Percentiles rank a stretch among this genome's conserved stretches.
Conservation (phyloP, 1,139 yeast species). For the Blastobotrys serpentis region DNA sequence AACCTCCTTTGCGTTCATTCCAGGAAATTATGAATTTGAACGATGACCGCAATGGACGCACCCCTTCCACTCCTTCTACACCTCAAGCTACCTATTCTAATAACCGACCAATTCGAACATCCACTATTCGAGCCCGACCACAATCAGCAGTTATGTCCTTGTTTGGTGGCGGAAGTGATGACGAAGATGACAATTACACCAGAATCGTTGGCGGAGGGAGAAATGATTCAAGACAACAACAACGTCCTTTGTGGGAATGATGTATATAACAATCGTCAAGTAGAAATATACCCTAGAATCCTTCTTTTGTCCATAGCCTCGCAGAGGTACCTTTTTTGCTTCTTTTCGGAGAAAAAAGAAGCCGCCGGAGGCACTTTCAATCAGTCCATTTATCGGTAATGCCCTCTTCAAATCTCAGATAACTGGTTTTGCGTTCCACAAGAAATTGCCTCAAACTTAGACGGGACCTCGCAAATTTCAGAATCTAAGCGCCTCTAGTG, state of each 20-base stretch:
- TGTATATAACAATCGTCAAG: too few relatives aligned
- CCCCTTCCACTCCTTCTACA: constrained; percentile 9
- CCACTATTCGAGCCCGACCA: constrained; percentile 15
- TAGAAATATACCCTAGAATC: too few relatives aligned
- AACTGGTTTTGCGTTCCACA: too few relatives aligned
- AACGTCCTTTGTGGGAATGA: constrained; percentile 3
- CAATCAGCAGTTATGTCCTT: constrained; percentile 16
- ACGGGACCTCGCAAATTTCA: too few relatives aligned
- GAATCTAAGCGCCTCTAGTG: too few relatives aligned
- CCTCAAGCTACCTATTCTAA: constrained; percentile 9
- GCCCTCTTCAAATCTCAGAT: too few relatives aligned
- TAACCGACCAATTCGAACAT: background rate
- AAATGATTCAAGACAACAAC: constrained; percentile 17
- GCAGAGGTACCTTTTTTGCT: too few relatives aligned
- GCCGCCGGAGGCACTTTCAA: too few relatives aligned
- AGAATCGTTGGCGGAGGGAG: constrained; percentile 22
- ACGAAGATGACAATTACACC: constrained; percentile 13
- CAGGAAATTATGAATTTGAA: constrained; percentile 22
- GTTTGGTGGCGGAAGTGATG: constrained; percentile 17
- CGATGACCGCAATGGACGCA: background rate
- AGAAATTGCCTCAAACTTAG: too few relatives aligned
- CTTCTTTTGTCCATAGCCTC: background rate
- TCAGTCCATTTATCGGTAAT: too few relatives aligned
- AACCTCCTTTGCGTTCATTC: constrained; percentile 25
- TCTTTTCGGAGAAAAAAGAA: too few relatives aligned